Conservation (phyloP, 2,329 filamentous ascomycete genomes). For the Colletotrichum orchidophilum region DNA sequence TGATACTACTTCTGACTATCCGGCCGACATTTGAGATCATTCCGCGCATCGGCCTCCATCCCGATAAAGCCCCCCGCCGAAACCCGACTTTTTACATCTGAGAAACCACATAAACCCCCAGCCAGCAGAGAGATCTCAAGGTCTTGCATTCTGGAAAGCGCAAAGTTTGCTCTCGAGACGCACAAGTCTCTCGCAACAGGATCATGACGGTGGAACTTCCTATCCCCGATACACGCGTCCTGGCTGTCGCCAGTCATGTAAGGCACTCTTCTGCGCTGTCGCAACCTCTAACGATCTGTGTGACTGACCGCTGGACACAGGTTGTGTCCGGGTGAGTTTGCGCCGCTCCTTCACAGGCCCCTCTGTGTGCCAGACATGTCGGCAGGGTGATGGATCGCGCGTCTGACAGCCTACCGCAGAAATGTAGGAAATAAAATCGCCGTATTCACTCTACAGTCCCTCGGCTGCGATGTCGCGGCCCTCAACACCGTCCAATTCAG, state of each 20-base stretch:
- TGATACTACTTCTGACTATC: not conserved
- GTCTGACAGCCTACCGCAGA: constrained; percentile 55
- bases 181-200: not conserved
- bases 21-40: not conserved
- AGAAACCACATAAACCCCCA: not conserved
- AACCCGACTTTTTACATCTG: constrained; percentile 15
- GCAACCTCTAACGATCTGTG: not conserved
- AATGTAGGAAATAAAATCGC: constrained; percentile 99
- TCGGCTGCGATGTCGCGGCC: constrained; percentile 93
- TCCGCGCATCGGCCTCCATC: constrained; percentile 11
- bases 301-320: constrained; percentile 40
- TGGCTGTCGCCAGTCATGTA: constrained; percentile 97
- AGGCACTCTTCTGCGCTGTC: constrained; percentile 44
- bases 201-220: constrained; percentile 51
- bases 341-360: not conserved
- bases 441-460: constrained; percentile 89
- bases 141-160: not conserved
- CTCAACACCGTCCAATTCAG: constrained; percentile 98
- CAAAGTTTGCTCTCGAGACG: not conserved
- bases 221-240: constrained; percentile 71
- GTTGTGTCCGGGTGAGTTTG: constrained; percentile 55
- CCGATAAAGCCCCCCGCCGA: constrained; percentile 6
- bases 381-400: not conserved
- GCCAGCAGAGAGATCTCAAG: not conserved
- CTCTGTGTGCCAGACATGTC: not conserved